These are phyloP conservation scores for Senna tora DNA, from an alignment of 306 rosid genomes.

Conservation along the genomic window DNA sequence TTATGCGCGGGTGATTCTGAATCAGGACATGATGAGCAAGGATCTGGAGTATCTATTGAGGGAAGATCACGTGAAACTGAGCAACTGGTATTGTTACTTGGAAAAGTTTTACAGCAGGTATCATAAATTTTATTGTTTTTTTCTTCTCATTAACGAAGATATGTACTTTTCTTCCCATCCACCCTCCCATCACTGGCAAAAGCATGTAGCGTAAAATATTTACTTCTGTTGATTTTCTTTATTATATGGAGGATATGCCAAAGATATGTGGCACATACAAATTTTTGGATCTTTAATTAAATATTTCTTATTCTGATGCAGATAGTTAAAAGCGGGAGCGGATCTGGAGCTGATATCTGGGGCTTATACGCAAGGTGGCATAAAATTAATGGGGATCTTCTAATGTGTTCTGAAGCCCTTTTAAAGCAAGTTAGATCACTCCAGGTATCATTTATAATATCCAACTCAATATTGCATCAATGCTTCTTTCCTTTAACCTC, in stretches of 20 bases:
- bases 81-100: constrained; percentile 64
- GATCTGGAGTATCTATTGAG: constrained; percentile 42
- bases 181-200: background rate
- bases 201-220: constrained; percentile 18
- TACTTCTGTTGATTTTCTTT: background rate
- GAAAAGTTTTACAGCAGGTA: constrained; percentile 85
- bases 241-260: background rate
- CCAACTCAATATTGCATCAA: background rate
- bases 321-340: constrained; percentile 76
- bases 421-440: constrained; percentile 94
- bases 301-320: constrained; percentile 45
- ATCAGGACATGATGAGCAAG: constrained; percentile 44
- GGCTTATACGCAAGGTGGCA: constrained; percentile 96
- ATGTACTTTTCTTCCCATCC: background rate
- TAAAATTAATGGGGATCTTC: constrained; percentile 76
- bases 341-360: constrained; percentile 76
- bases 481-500: background rate
- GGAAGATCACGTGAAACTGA: constrained; percentile 65
- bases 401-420: constrained; percentile 92
- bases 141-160: background rate
- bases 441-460: constrained; percentile 63
- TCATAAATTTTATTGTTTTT: constrained; percentile 24
- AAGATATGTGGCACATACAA: constrained; percentile 9
- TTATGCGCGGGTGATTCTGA: constrained; percentile 36
- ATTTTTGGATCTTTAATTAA: constrained; percentile 14